Base-by-base conservation (phyloP, 2,329 filamentous ascomycete genomes). In the Neodidymelliopsis sp. region DNA sequence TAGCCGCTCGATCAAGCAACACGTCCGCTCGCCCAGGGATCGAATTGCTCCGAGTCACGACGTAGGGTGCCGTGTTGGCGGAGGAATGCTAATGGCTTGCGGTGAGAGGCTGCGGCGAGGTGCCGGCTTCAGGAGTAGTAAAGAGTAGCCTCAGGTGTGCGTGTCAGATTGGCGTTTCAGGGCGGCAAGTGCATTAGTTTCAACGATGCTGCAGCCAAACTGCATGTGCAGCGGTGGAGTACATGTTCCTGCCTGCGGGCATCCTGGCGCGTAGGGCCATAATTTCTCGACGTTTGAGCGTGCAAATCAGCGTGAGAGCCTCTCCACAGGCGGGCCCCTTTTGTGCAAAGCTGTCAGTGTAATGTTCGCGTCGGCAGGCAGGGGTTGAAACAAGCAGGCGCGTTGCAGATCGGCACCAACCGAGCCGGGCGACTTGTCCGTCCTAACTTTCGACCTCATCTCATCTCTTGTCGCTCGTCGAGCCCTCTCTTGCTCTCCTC, bases 311-410 rank as follows among this genome's bases (percentile, higher is more conserved):
- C 39, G 44, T 35, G 35, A 44, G 20, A 31, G 22, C 25, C 25
- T 19, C 13, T 22, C 22, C 27, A 7, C 28, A 25, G 31, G 33
- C 31, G 19, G 34, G 15, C 47, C 47, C 47, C 47, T 50, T 45
- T 50, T 50, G 47, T 27, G 36, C 35, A 34, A 27, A 11, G 45
- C 37, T 42, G 38, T 40, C 40, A 16, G 29, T 43, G 47, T 35
- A 34, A 28, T 29, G 25, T 34, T 25, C 25, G 34, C 34, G 35
- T 35, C 40, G 22, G 41, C 22, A 27, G 46, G 38, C 46, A 43
- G 39, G 39, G 40, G 46, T 47, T 60, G 57, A 60, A 59, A 59
- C 56, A 49, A 49, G 49, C 42, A 53, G 51, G 47, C 50, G 56
- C 53, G 30, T 33, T 23, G 41, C 47, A 43, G 51, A 39, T 44